These are phyloP conservation scores for Yamadazyma paraphyllophila DNA, from an alignment of 805 yeast genomes.

Conservation along the genomic window DNA sequence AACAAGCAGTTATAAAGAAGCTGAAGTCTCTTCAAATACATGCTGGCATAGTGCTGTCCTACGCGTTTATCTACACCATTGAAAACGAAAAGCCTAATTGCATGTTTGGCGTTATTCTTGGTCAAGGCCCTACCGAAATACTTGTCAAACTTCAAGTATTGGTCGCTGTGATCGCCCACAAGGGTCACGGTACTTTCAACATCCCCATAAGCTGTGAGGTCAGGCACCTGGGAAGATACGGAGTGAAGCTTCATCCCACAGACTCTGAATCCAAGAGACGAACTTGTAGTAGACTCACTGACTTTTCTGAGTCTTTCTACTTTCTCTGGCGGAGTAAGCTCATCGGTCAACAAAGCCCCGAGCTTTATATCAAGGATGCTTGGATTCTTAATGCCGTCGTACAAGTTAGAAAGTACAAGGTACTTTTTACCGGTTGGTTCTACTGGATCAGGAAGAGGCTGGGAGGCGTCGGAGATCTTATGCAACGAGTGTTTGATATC, in stretches of 20 bases:
- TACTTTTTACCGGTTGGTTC: slow-evolving; percentile 27
- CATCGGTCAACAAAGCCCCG: slow-evolving; percentile 72
- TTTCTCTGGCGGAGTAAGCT: slow-evolving; percentile 55
- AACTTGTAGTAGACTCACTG: slow-evolving; percentile 73
- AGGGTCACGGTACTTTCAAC: background rate
- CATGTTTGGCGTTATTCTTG: slow-evolving; percentile 39
- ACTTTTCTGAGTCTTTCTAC: slow-evolving; percentile 59
- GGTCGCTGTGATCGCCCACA: slow-evolving; percentile 23
- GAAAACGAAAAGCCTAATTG: slow-evolving; percentile 47
- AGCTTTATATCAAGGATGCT: slow-evolving; percentile 80
- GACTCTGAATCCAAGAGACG: slow-evolving; percentile 68
- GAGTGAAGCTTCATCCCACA: slow-evolving; percentile 78
- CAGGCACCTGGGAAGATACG: background rate
- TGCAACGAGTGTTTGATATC: background rate
- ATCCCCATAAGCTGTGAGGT: slow-evolving; percentile 6
- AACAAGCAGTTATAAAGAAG: slow-evolving; percentile 63
- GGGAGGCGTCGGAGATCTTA: background rate
- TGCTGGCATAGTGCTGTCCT: slow-evolving; percentile 15
- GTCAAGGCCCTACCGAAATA: slow-evolving; percentile 65
- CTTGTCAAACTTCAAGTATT: slow-evolving; percentile 59
- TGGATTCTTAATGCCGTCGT: slow-evolving; percentile 62
- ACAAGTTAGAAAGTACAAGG: slow-evolving; percentile 69
- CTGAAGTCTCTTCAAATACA: slow-evolving; percentile 59
- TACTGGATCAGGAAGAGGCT: slow-evolving; percentile 2
- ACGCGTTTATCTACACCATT: slow-evolving; percentile 6